phyloP scores from a whole-genome alignment of 2,329 filamentous ascomycete species.

The Venturia nashicola region DNA sequence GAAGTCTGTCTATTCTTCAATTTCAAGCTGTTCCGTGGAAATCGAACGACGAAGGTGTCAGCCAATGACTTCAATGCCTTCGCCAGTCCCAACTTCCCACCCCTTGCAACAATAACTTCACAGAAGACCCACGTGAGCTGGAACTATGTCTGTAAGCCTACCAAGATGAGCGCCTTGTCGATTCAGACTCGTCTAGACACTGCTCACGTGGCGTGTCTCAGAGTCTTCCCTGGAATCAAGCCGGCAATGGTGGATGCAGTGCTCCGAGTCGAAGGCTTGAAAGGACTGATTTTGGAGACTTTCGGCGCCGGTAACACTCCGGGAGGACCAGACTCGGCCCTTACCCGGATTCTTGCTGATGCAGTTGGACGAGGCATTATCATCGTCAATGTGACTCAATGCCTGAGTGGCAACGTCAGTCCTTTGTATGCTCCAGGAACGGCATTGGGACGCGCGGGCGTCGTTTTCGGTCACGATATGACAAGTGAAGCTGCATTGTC shows the following conservation, averaged over 20 bases:
- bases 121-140: constrained; percentile 72
- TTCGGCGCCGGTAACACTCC: constrained; percentile 91
- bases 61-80: constrained; percentile 81
- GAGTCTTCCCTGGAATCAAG: constrained; percentile 85
- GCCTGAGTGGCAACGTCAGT: constrained; percentile 40
- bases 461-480: constrained; percentile 80
- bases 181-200: constrained; percentile 69
- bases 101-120: constrained; percentile 70
- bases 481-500: constrained; percentile 85
- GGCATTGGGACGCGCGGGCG: constrained; percentile 67
- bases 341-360: constrained; percentile 64
- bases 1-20: constrained; percentile 93
- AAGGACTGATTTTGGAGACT: constrained; percentile 76
- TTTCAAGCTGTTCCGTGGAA: constrained; percentile 79
- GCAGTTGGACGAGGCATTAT: constrained; percentile 72
- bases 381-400: constrained; percentile 87
- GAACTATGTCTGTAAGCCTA: constrained; percentile 64
- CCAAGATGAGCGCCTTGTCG: constrained; percentile 58
- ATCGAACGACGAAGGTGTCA: constrained; percentile 77
- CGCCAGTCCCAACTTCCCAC: constrained; percentile 72
- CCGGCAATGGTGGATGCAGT: constrained; percentile 89
- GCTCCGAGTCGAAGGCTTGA: constrained; percentile 60
- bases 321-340: constrained; percentile 63
- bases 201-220: constrained; percentile 77
- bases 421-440: constrained; percentile 35